Evolutionary conservation across 2,329 filamentous ascomycete genomes (phyloP).

Genomic region (Stagonosporopsis rhizophila): DNA sequence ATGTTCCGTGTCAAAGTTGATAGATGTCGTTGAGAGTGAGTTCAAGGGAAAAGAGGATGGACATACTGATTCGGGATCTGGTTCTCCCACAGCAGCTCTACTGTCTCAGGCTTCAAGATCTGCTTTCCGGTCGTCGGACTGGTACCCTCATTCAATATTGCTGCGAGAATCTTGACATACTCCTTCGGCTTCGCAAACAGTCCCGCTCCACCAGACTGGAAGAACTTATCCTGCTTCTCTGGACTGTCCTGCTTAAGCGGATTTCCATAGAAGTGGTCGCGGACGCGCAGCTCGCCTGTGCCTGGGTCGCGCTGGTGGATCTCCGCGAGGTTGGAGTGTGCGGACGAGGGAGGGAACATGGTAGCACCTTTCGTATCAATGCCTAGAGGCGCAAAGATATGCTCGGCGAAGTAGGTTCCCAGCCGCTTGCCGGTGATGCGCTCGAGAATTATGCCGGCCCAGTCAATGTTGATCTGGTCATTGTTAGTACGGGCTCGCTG

Average conservation of each 20-base stretch:
- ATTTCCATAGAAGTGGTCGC: conserved; percentile 60
- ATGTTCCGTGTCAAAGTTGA: no score
- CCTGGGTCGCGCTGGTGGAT: conserved; percentile 63
- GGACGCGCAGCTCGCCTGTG: conserved; percentile 40
- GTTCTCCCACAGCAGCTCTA: conserved; percentile 71
- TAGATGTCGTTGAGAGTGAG: no score
- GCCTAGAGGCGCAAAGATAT: conserved; percentile 57
- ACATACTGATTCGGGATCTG: conserved; percentile 59
- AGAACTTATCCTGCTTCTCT: conserved; percentile 54
- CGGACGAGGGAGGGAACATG: conserved; percentile 64
- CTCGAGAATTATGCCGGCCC: conserved; percentile 58
- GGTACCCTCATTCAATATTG: conserved; percentile 69
- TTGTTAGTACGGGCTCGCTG: background rate
- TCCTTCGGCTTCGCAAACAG: conserved; percentile 66
- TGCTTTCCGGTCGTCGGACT: conserved; percentile 62
- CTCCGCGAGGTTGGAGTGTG: conserved; percentile 62
- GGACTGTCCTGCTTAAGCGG: conserved; percentile 56
- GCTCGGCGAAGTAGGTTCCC: conserved; percentile 55
- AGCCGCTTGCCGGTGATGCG: conserved; percentile 53
- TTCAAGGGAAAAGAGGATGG: background rate
- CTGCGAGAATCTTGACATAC: conserved; percentile 66
- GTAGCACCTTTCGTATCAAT: conserved; percentile 55
- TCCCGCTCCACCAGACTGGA: conserved; percentile 69
- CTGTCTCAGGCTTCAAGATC: conserved; percentile 64
- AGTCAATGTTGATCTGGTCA: conserved; percentile 58